phyloP scores from a whole-genome alignment of 1,284 basidiomycete species.

The Sanguinoderma infundibulare region DNA sequence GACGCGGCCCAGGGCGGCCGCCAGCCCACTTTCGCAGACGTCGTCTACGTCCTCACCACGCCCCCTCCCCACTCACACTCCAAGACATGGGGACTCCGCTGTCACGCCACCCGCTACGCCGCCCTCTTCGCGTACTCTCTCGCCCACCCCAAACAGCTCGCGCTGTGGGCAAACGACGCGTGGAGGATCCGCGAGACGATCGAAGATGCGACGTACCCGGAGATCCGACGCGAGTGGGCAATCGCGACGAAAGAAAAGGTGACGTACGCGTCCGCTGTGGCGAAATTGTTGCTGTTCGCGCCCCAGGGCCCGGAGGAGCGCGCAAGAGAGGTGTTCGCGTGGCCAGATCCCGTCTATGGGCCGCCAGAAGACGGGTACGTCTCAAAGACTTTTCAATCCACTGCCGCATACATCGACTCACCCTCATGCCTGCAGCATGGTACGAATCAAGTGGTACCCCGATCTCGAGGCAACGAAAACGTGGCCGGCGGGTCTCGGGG shows the following conservation, averaged over 20 bases:
- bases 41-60: slow-evolving; percentile 4
- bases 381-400: neutral
- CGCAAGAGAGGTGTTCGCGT: neutral
- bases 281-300: neutral
- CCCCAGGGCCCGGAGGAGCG: neutral
- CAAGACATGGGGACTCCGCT: neutral
- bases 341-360: neutral
- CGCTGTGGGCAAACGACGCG: neutral
- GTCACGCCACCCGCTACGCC: neutral
- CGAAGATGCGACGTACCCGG: neutral
- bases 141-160: slow-evolving; percentile 6
- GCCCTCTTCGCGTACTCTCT: slow-evolving; percentile 12
- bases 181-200: neutral
- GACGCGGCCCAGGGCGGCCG: neutral
- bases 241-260: neutral
- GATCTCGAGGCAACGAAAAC: neutral
- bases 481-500: slow-evolving; percentile 12
- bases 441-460: slow-evolving; percentile 22
- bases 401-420: neutral
- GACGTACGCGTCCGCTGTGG: neutral
- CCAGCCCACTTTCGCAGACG: slow-evolving; percentile 6
- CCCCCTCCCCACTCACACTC: neutral
- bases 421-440: neutral
- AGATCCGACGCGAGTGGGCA: neutral
- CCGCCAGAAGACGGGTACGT: neutral